phyloP scores from a whole-genome alignment of 805 yeast species.

The Candida broadrunensis region DNA sequence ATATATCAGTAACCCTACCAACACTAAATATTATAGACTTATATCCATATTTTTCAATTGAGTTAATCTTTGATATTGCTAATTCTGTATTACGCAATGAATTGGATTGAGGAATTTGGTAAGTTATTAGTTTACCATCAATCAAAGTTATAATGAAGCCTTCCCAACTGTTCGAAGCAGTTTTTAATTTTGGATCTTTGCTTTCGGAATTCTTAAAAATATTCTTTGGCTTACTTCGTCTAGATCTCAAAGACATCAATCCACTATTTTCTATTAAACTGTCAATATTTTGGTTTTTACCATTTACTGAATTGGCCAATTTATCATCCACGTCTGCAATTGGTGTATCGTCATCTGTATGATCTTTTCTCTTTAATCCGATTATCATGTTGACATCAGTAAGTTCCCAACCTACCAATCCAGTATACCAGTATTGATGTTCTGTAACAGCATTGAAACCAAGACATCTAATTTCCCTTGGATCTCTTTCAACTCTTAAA shows the following conservation, averaged over 20 bases:
- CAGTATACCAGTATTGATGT: conserved; percentile 60
- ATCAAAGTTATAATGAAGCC: conserved; percentile 71
- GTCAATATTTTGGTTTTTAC: not conserved
- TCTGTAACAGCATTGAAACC: conserved; percentile 79
- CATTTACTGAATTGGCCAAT: not conserved
- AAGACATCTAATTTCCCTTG: conserved; percentile 83
- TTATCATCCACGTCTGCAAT: conserved; percentile 15
- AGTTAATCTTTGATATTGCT: conserved; percentile 55
- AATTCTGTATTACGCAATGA: conserved; percentile 36
- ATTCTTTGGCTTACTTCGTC: conserved; percentile 5
- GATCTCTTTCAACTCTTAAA: conserved; percentile 87
- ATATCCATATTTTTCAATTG: conserved; percentile 69
- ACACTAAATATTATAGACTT: conserved; percentile 73
- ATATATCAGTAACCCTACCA: conserved; percentile 68
- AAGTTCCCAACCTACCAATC: conserved; percentile 75
- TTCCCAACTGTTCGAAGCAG: conserved; percentile 51
- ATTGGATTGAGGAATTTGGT: conserved; percentile 54
- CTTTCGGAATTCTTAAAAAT: not conserved
- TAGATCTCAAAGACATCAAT: conserved; percentile 16
- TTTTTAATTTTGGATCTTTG: not conserved
- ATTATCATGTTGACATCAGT: conserved; percentile 75
- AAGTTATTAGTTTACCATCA: conserved; percentile 59
- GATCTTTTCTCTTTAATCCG: conserved; percentile 39
- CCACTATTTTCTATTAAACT: conserved; percentile 10
- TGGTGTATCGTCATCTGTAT: conserved; percentile 7